Evolutionary conservation across 805 yeast genomes (phyloP), one percentile per base, ranked within the genome.

Genomic region (Metschnikowia bowlesiae): DNA sequence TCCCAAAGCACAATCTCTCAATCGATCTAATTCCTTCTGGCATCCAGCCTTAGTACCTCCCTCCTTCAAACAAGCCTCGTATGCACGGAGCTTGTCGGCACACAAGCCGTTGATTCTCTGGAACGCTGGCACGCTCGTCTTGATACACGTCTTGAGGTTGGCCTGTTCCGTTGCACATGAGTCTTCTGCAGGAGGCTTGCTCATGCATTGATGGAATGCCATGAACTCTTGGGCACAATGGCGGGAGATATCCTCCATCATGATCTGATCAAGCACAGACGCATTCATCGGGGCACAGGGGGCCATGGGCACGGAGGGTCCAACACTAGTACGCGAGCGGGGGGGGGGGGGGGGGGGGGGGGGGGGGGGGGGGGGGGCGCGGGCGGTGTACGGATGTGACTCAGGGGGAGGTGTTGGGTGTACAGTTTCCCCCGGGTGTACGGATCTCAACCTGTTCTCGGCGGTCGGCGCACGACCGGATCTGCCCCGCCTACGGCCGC

Each of bases 191-290:
- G 81, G 81, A 37, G 84, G 84, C 30, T 71, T 73, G 34, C 81
- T 67, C 65, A 88, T 78, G 62, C 96, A 88, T 59, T 80, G 81
- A 65, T 88, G 92, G 65, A 84, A 88, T 29, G 76, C 79, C 50
- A 87, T 68, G 56, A 88, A 87, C 60, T 82, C 78, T 53, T 80
- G 82, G 0, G 95, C 94, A 64, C 96, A 88, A 61, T 76, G 71
- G 48, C 81, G 77, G 11, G 95, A 90, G 50, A 86, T 81, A 60
- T 88, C 96, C 53, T 87, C 90, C 53, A 88, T 78, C 32, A 88
- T 76, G 46, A 85, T 71, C 62, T 87, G 91, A 66, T 88, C 96
- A 31, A 88, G 66, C 26, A 53, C 35, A 8, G 53, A 52, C 11
- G 53, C 46, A 6, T 59, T 51, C 60, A 57, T 39, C 8, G 29